Percentiles rank a stretch among this genome's conserved stretches.
Evolutionary conservation across 345 rosid genomes (phyloP).

Genomic region (Eucalyptus guilfoylei): DNA sequence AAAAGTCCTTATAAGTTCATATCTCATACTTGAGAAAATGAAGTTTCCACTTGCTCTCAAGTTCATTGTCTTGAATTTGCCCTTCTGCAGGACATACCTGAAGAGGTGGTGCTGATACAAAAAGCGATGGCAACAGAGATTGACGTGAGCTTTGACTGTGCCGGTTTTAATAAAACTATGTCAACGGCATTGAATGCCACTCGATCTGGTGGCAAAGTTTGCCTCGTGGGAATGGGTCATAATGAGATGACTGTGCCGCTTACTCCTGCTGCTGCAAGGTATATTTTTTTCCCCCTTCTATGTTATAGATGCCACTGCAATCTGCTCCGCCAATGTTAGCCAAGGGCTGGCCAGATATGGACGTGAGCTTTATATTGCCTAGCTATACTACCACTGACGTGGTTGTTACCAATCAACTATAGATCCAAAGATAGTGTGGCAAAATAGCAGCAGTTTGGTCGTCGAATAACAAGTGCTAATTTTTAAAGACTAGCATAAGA

Average conservation of each 20-base stretch:
- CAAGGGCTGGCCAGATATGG: not conserved
- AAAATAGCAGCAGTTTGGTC: not conserved
- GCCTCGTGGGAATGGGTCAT: slow-evolving; percentile 87
- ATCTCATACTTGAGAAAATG: not conserved
- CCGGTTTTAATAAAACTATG: slow-evolving; percentile 85
- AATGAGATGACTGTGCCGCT: slow-evolving; percentile 72
- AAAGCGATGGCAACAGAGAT: slow-evolving; percentile 50
- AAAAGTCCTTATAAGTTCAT: not conserved
- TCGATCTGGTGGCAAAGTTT: slow-evolving; percentile 78
- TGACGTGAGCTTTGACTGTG: slow-evolving; percentile 84
- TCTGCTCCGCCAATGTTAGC: not conserved
- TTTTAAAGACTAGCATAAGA: not conserved
- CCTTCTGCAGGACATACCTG: slow-evolving; percentile 39
- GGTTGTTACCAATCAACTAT: not conserved
- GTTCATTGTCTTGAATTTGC: not conserved
- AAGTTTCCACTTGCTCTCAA: not conserved
- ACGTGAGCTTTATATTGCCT: not conserved
- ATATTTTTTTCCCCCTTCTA: not conserved
- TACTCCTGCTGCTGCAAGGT: slow-evolving; percentile 93
- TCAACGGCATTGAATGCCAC: slow-evolving; percentile 67
- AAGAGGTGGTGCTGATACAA: slow-evolving; percentile 51
- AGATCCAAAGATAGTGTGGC: not conserved
- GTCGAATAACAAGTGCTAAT: not conserved
- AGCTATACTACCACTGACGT: not conserved
- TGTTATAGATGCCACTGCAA: not conserved